These are phyloP conservation scores for Calocybe gambosa DNA, from an alignment of 1,284 basidiomycete species.

Conservation along the genomic window DNA sequence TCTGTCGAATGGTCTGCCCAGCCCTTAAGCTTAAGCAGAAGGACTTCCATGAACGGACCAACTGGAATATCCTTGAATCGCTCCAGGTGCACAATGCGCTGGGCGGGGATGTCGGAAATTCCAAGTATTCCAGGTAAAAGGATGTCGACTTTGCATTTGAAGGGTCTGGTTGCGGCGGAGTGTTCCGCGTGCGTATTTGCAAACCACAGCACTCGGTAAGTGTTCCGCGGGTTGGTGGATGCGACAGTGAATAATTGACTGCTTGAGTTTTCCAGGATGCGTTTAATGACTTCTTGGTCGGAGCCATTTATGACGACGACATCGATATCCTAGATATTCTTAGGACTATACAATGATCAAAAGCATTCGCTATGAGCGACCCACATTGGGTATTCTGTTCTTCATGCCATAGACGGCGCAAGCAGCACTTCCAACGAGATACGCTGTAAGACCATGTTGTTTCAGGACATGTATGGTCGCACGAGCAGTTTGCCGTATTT, in stretches of 20 bases:
- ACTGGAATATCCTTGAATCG: slow-evolving; percentile 29
- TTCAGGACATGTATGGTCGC: slow-evolving; percentile 20
- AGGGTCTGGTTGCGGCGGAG: slow-evolving; percentile 15
- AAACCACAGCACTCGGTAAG: slow-evolving; percentile 43
- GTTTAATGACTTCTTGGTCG: slow-evolving; percentile 38
- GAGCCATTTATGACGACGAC: too few species aligned
- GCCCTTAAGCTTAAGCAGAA: slow-evolving; percentile 45
- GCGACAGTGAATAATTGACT: slow-evolving; percentile 35
- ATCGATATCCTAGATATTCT: not conserved
- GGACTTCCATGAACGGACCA: slow-evolving; percentile 37
- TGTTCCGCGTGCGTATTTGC: slow-evolving; percentile 9
- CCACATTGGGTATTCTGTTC: slow-evolving; percentile 32
- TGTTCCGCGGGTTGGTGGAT: slow-evolving; percentile 32
- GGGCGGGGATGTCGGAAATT: slow-evolving; percentile 32
- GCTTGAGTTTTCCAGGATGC: slow-evolving; percentile 27
- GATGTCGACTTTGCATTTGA: slow-evolving; percentile 45
- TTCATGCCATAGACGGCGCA: slow-evolving; percentile 32
- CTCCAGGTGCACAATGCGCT: slow-evolving; percentile 23
- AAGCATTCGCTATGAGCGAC: not conserved
- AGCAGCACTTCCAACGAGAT: slow-evolving; percentile 33
- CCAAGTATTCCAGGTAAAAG: slow-evolving; percentile 40
- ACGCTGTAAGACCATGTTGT: slow-evolving; percentile 22
- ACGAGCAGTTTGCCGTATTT: slow-evolving; percentile 15
- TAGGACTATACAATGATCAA: too few species aligned
- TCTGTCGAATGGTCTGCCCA: slow-evolving; percentile 44